Conservation (phyloP, 805 yeast genomes). For the Candida silvatica region DNA sequence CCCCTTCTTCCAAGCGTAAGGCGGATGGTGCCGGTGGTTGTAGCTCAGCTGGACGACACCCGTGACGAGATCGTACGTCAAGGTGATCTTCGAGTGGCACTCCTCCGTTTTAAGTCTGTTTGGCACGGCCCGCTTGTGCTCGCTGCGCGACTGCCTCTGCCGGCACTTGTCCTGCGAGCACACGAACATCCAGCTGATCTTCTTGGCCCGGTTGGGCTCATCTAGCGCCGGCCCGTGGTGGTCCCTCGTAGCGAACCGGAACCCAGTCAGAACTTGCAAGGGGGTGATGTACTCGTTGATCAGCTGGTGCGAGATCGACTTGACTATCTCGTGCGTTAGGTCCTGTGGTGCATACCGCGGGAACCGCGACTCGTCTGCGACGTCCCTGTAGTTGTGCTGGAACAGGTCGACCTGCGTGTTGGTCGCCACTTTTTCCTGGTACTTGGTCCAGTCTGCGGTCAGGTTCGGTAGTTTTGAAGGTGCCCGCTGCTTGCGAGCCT, state of each 20-base stretch:
- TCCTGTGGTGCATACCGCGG: constrained; percentile 26
- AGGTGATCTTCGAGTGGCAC: constrained; percentile 31
- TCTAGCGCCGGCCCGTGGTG: constrained; percentile 29
- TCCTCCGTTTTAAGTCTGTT: constrained; percentile 33
- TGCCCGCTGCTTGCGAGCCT: constrained; percentile 19
- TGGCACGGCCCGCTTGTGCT: constrained; percentile 26
- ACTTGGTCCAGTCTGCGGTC: constrained; percentile 25
- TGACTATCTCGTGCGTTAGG: constrained; percentile 24
- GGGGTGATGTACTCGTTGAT: constrained; percentile 30
- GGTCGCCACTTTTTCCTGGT: constrained; percentile 24
- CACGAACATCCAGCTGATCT: constrained; percentile 34
- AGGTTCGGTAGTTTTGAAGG: constrained; percentile 26
- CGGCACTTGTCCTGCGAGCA: constrained; percentile 36
- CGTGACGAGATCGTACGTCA: constrained; percentile 29
- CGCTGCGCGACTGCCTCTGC: constrained; percentile 34
- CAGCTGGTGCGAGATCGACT: constrained; percentile 26
- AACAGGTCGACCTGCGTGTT: constrained; percentile 27
- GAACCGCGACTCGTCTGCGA: constrained; percentile 22
- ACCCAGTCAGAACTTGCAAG: constrained; percentile 31
- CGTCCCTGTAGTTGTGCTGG: constrained; percentile 28
- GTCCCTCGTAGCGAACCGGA: constrained; percentile 34
- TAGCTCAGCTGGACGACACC: constrained; percentile 29
- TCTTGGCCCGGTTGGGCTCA: constrained; percentile 27
- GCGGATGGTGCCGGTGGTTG: constrained; percentile 32
- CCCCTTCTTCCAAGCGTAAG: constrained; percentile 10